These are phyloP conservation scores for Psilocybe subaeruginosa DNA, from an alignment of 768 basidiomycete genomes.

Conservation along the genomic window DNA sequence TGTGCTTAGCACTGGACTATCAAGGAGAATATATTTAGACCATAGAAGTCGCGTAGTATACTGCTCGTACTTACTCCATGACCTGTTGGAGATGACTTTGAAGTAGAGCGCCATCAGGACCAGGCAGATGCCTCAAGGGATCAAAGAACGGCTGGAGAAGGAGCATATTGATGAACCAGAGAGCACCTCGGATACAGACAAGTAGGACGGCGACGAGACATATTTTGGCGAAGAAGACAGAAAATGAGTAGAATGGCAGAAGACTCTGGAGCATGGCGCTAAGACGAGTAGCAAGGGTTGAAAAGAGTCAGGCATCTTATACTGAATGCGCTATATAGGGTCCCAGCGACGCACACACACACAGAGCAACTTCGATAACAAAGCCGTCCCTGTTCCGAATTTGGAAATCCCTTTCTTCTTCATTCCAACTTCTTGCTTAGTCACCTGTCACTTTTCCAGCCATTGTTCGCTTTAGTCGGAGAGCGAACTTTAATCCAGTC, in stretches of 20 bases:
- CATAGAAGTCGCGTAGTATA: neutral
- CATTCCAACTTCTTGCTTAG: conserved; percentile 2
- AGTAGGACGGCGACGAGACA: conserved; percentile 30
- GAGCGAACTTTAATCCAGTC: conserved; percentile 35
- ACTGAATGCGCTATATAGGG: neutral
- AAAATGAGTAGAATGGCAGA: neutral
- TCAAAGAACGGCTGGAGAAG: conserved; percentile 48
- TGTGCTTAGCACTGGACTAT: conserved; percentile 46
- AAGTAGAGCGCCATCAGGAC: conserved; percentile 43
- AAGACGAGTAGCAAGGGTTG: neutral
- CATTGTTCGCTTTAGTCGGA: conserved; percentile 26
- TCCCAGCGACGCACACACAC: neutral
- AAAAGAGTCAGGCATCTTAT: neutral
- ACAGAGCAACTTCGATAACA: conserved; percentile 4
- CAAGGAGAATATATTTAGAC: neutral
- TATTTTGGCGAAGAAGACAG: conserved; percentile 22
- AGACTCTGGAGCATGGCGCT: conserved; percentile 1
- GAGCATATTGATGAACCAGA: conserved; percentile 47
- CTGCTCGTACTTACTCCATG: conserved; percentile 44
- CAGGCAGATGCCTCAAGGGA: conserved; percentile 50
- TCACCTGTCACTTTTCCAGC: neutral
- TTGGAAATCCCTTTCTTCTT: conserved; percentile 24
- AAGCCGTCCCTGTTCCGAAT: conserved; percentile 13
- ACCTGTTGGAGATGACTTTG: conserved; percentile 48
- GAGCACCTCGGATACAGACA: conserved; percentile 35